Base-by-base conservation (phyloP, 2,329 filamentous ascomycete species). In the Keithomyces neogunnii region DNA sequence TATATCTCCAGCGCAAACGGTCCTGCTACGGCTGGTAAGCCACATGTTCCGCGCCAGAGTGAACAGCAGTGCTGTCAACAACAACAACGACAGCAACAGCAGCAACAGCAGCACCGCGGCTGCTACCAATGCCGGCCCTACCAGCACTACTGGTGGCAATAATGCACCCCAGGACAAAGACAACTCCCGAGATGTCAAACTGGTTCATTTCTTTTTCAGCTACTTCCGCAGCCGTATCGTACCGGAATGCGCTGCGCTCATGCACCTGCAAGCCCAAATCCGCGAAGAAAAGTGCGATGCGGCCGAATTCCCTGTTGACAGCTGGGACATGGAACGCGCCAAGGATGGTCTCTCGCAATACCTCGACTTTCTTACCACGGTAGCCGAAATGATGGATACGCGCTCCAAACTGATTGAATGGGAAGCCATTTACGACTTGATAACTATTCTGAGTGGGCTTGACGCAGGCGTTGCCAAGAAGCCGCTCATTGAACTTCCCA, bases 271-370 rank as follows among this genome's bases (percentile, higher is more conserved):
- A 70, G 88, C 89, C 13, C 87, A 96, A 63, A 95, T 96, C 35
- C 85, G 89, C 42, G 83, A 85, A 40, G 84, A 85, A 33, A 77
- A 84, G 51, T 82, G 85, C 13, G 81, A 92, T 54, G 84, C 89
- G 0, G 83, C 88, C 55, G 91, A 96, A 62, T 97, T 96, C 61
- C 92, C 92, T 0, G 84, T 96, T 2, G 95, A 97, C 61, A 80
- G 90, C 45, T 97, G 92, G 92, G 92, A 97, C 62, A 95, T 97
- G 86, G 92, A 97, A 66, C 83, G 92, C 11, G 92, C 95, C 53
- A 96, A 95, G 66, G 92, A 97, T 62, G 92, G 92, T 1, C 82
- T 97, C 1, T 89, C 91, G 48, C 91, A 96, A 66, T 96, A 95
- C 63, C 81, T 97, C 2, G 91, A 96, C 60, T 95, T 97, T 65